Evolutionary conservation across 2,329 filamentous ascomycete species (phyloP).

Genomic region (Phoma sp.): DNA sequence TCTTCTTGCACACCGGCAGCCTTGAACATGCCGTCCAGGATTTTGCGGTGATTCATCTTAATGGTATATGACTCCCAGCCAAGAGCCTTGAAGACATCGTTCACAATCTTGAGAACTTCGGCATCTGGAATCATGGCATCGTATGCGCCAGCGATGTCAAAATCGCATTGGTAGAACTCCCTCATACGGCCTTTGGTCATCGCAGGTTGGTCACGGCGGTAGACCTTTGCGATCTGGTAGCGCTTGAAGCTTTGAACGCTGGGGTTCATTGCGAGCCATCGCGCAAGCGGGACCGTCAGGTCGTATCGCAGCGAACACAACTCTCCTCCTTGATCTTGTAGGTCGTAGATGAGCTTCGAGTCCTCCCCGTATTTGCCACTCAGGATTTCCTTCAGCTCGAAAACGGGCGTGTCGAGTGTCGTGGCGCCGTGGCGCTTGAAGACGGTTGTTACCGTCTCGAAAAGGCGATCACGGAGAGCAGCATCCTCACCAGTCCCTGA

Average conservation of each 20-base stretch:
- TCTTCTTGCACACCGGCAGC: constrained; percentile 87
- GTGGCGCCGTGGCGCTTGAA: constrained; percentile 49
- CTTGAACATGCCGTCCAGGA: constrained; percentile 89
- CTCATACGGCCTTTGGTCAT: constrained; percentile 92
- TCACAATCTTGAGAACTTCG: constrained; percentile 83
- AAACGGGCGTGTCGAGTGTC: constrained; percentile 67
- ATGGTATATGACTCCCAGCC: constrained; percentile 81
- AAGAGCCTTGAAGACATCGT: constrained; percentile 83
- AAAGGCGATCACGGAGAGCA: constrained; percentile 46
- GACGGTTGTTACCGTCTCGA: constrained; percentile 42
- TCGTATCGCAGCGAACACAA: constrained; percentile 85
- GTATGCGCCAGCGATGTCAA: constrained; percentile 85
- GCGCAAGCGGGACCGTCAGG: constrained; percentile 86
- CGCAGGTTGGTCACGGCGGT: constrained; percentile 75
- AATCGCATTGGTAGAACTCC: constrained; percentile 97
- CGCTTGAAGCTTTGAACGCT: constrained; percentile 84
- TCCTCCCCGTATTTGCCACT: constrained; percentile 93
- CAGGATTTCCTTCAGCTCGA: constrained; percentile 85
- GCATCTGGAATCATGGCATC: constrained; percentile 93
- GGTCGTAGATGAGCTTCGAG: constrained; percentile 88
- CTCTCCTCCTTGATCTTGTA: constrained; percentile 87
- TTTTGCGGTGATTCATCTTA: constrained; percentile 94
- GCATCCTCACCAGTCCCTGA: constrained; percentile 43
- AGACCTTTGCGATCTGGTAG: constrained; percentile 95
- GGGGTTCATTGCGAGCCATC: constrained; percentile 91